Conservation (phyloP, 2,329 filamentous ascomycete genomes). For the Claviceps monticola region DNA sequence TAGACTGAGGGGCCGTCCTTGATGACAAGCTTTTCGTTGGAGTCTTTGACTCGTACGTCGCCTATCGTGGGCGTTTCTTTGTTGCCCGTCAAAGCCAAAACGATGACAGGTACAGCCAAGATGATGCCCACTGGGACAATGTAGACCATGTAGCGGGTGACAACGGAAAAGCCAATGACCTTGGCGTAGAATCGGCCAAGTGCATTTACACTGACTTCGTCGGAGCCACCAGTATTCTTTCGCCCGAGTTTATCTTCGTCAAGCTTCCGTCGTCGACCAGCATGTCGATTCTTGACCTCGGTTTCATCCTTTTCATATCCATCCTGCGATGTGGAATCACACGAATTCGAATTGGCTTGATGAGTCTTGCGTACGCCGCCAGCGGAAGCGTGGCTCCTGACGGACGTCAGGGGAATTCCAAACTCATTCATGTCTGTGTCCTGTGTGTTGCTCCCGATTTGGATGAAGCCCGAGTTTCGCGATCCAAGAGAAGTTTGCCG, state of each 20-base stretch:
- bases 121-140: constrained; percentile 48
- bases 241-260: constrained; percentile 23
- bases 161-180: constrained; percentile 46
- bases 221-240: constrained; percentile 30
- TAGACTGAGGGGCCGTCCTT: constrained; percentile 36
- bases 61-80: constrained; percentile 25
- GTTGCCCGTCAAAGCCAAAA: constrained; percentile 33
- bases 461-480: constrained; percentile 26
- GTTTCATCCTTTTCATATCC: constrained; percentile 31
- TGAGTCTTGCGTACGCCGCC: constrained; percentile 37
- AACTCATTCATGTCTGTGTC: constrained; percentile 20
- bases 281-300: constrained; percentile 20
- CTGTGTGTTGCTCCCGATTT: constrained; percentile 20
- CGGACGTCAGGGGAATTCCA: constrained; percentile 41
- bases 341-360: constrained; percentile 19
- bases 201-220: constrained; percentile 45
- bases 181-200: constrained; percentile 54
- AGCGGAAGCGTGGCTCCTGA: constrained; percentile 40
- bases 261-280: constrained; percentile 37
- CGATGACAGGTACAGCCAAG: constrained; percentile 47
- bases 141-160: constrained; percentile 56
- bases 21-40: not conserved
- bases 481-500: constrained; percentile 10
- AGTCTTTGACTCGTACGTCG: constrained; percentile 10
- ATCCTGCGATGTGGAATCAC: constrained; percentile 18